phyloP scores from a whole-genome alignment of 148 eudicot species.

The Vaccinium macrocarpon region DNA sequence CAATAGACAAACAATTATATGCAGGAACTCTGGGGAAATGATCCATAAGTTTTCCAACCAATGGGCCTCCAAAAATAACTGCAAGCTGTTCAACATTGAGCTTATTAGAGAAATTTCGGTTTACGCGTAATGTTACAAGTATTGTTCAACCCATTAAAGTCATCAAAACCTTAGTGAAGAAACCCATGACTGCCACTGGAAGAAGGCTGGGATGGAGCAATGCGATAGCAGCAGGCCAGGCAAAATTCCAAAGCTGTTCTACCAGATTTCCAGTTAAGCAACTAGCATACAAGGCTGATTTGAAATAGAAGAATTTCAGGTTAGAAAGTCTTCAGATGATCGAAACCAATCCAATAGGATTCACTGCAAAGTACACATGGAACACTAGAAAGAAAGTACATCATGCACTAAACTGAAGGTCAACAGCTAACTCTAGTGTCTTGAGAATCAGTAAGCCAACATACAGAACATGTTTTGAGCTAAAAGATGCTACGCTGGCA shows the following conservation, averaged over 20 bases:
- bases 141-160: neutral
- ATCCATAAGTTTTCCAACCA: slow-evolving; percentile 90
- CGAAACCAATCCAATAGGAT: neutral
- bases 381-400: neutral
- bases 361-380: neutral
- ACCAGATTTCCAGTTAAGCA: slow-evolving; percentile 84
- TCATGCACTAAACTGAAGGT: slow-evolving; percentile 4
- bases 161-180: slow-evolving; percentile 63
- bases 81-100: slow-evolving; percentile 55
- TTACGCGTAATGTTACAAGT: neutral
- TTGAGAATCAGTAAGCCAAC: neutral
- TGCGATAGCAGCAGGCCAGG: slow-evolving; percentile 93
- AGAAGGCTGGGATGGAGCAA: slow-evolving; percentile 92
- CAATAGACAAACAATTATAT: slow-evolving; percentile 57
- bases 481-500: neutral
- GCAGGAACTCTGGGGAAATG: slow-evolving; percentile 76
- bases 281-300: slow-evolving; percentile 82
- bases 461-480: neutral
- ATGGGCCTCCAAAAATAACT: slow-evolving; percentile 77
- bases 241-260: slow-evolving; percentile 96
- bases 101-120: slow-evolving; percentile 18
- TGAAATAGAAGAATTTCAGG: slow-evolving; percentile 5
- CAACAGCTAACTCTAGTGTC: neutral
- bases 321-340: slow-evolving; percentile 11
- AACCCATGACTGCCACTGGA: slow-evolving; percentile 89